phyloP scores from a whole-genome alignment of 2,329 filamentous ascomycete genomes.

The Colletotrichum nymphaeae region DNA sequence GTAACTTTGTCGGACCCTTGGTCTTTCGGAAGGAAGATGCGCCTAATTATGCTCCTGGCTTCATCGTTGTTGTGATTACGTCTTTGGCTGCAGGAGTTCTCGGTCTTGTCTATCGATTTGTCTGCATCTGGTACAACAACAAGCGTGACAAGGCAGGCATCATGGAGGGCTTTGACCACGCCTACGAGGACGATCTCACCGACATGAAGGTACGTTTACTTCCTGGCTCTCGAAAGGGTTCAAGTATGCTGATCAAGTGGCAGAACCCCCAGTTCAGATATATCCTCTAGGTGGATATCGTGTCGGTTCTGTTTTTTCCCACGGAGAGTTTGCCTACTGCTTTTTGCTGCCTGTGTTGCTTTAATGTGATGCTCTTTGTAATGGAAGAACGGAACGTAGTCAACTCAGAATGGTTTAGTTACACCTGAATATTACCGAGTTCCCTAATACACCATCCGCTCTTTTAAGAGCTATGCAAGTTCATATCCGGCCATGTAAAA shows the following conservation, averaged over 20 bases:
- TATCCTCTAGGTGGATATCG: conserved; percentile 24
- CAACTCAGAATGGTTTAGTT: background rate
- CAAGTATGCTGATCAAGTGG: background rate
- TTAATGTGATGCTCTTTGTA: background rate
- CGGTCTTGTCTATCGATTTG: conserved; percentile 54
- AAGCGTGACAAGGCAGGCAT: conserved; percentile 54
- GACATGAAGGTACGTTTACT: conserved; percentile 47
- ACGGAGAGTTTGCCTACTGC: background rate
- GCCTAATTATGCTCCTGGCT: conserved; percentile 39
- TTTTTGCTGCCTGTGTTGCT: background rate
- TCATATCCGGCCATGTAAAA: too few relatives aligned
- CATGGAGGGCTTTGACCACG: conserved; percentile 61
- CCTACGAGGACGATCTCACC: conserved; percentile 64
- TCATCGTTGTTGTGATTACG: conserved; percentile 51
- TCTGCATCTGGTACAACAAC: conserved; percentile 57
- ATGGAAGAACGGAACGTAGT: background rate
- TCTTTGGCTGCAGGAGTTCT: conserved; percentile 45
- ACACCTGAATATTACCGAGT: background rate
- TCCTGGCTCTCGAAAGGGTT: background rate
- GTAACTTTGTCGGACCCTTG: conserved; percentile 57
- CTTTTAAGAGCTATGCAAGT: background rate
- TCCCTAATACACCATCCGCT: background rate
- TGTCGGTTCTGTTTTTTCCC: background rate
- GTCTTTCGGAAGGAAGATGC: conserved; percentile 53
- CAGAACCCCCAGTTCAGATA: conserved; percentile 43